phyloP scores from a whole-genome alignment of 768 basidiomycete species.

The Pholiota microspora region DNA sequence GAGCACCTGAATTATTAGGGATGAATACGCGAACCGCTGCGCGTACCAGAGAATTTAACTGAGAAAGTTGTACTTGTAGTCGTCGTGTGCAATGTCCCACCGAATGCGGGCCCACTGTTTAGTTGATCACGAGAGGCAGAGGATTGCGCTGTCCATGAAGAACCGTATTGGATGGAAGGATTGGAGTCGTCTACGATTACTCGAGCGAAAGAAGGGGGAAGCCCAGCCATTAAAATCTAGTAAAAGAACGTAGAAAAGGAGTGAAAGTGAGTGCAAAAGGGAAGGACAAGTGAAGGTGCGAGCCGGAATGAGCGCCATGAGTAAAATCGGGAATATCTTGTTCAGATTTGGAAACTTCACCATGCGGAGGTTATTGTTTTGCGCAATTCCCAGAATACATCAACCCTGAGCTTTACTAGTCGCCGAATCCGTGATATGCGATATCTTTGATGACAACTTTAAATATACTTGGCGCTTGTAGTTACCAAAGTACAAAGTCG shows the following conservation, averaged over 20 bases:
- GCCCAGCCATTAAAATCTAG: neutral
- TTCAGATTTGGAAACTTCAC: neutral
- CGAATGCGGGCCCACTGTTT: slow-evolving; percentile 2
- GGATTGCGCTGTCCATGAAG: neutral
- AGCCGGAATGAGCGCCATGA: neutral
- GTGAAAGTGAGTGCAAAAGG: neutral
- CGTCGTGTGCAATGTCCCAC: neutral
- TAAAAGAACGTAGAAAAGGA: neutral
- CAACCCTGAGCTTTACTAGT: neutral
- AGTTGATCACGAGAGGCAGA: neutral
- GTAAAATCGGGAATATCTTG: neutral
- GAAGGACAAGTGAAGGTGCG: neutral
- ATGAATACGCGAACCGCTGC: too few species aligned
- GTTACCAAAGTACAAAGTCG: too few species aligned
- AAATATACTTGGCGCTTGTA: neutral
- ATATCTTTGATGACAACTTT: neutral
- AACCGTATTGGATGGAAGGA: neutral
- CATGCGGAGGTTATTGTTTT: neutral
- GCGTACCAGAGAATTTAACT: neutral
- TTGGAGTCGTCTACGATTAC: neutral
- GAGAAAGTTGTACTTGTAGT: neutral
- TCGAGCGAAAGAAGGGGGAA: neutral
- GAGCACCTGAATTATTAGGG: too few species aligned
- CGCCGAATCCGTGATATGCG: neutral
- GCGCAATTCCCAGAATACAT: neutral